Conservation (phyloP, 108 stramenopile genomes). For the Pseudonitzschia delicatissima region DNA sequence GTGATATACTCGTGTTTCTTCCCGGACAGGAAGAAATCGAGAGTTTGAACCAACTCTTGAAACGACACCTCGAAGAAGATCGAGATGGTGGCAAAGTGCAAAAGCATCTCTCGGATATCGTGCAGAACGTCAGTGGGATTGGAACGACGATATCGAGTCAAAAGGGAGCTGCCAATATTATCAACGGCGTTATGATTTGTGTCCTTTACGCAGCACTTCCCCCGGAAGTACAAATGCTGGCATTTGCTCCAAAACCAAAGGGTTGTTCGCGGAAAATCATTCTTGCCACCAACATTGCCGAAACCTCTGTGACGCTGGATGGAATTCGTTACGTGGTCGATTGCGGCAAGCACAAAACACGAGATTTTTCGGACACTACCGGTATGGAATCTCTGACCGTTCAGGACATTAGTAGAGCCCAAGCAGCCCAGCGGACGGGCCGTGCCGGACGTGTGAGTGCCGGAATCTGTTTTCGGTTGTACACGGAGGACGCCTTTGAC, state of each 20-base stretch:
- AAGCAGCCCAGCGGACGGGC: conserved; percentile 75
- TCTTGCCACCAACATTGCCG: conserved; percentile 96
- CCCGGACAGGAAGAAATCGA: conserved; percentile 97
- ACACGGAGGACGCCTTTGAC: conserved; percentile 71
- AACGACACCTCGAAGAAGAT: conserved; percentile 66
- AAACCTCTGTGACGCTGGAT: conserved; percentile 95
- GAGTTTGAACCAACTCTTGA: conserved; percentile 65
- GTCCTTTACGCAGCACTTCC: conserved; percentile 77
- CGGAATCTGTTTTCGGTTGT: conserved; percentile 80
- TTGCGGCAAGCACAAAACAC: conserved; percentile 82
- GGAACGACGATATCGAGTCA: conserved; percentile 61
- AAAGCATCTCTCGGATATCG: conserved; percentile 34
- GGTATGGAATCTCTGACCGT: conserved; percentile 83
- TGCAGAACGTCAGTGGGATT: conserved; percentile 58
- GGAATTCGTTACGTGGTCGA: conserved; percentile 94
- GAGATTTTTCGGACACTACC: conserved; percentile 65
- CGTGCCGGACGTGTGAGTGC: conserved; percentile 74
- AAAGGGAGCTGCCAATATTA: conserved; percentile 30
- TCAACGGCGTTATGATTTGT: conserved; percentile 76
- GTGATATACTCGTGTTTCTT: conserved; percentile 93
- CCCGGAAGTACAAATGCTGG: conserved; percentile 69
- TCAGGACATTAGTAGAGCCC: conserved; percentile 67
- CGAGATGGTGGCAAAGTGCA: conserved; percentile 11
- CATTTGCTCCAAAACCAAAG: conserved; percentile 69
- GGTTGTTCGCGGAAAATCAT: conserved; percentile 84